phyloP scores from a whole-genome alignment of 192 early-diverging fungal genomes.

The Backusella sp. region DNA sequence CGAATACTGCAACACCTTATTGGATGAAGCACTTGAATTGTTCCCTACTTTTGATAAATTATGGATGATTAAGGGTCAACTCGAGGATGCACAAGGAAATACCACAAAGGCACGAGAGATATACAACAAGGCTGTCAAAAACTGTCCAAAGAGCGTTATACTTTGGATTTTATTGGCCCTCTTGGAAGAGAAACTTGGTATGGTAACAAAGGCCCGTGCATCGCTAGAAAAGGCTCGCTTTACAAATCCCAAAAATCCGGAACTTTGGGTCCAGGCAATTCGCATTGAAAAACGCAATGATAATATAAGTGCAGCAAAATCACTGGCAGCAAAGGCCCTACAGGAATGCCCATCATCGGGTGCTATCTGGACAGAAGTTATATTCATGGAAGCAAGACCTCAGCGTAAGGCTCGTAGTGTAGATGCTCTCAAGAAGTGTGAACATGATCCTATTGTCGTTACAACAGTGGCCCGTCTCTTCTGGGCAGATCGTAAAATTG shows the following conservation, averaged over 20 bases:
- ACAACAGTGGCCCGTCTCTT: constrained; percentile 86
- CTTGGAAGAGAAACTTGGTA: constrained; percentile 71
- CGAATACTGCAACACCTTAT: constrained; percentile 64
- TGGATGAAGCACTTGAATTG: constrained; percentile 60
- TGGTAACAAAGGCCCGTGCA: constrained; percentile 73
- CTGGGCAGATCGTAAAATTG: constrained; percentile 89
- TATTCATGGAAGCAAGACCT: constrained; percentile 81
- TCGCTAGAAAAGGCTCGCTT: constrained; percentile 85
- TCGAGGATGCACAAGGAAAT: constrained; percentile 65
- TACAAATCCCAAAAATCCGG: constrained; percentile 74
- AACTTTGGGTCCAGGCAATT: constrained; percentile 87
- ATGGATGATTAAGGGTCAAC: constrained; percentile 93
- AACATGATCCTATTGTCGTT: constrained; percentile 80
- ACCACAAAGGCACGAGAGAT: constrained; percentile 66
- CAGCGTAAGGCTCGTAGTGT: constrained; percentile 84
- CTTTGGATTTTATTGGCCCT: constrained; percentile 83
- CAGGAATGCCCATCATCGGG: constrained; percentile 92
- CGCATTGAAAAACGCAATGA: constrained; percentile 75
- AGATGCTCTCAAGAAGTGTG: constrained; percentile 91
- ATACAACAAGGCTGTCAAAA: constrained; percentile 68
- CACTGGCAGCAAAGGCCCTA: constrained; percentile 83
- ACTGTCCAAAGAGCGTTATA: constrained; percentile 69
- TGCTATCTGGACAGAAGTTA: constrained; percentile 83
- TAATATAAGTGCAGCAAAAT: constrained; percentile 65
- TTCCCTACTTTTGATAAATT: constrained; percentile 85